Evolutionary conservation across 1,284 basidiomycete species (phyloP).

Genomic region (Leccinum insolens): DNA sequence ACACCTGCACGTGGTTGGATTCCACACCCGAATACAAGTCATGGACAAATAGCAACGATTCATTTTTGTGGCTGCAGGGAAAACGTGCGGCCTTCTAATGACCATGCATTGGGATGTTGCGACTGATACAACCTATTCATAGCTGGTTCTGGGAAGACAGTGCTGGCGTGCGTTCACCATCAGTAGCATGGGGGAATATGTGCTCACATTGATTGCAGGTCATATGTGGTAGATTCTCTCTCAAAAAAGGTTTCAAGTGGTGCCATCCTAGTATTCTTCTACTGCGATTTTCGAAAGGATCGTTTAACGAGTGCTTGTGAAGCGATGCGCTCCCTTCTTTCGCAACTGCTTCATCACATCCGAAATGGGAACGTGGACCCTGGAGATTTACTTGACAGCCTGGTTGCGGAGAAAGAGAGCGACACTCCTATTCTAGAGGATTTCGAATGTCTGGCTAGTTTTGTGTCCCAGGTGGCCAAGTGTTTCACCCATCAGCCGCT

Average conservation of each 20-base stretch:
- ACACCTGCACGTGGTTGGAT: not conserved
- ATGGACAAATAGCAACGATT: not conserved
- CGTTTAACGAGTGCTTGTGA: conserved; percentile 10
- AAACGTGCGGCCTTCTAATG: not conserved
- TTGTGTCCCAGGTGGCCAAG: not conserved
- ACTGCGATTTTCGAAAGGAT: conserved; percentile 13
- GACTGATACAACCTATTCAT: not conserved
- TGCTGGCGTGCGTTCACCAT: not conserved
- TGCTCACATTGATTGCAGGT: conserved; percentile 7
- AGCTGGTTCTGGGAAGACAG: conserved; percentile 1
- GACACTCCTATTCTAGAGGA: conserved; percentile 1
- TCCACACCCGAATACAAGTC: not conserved
- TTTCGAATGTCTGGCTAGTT: conserved; percentile 1
- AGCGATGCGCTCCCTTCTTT: conserved; percentile 15
- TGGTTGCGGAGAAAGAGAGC: conserved; percentile 3
- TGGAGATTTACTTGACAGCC: conserved; percentile 1
- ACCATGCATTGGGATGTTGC: not conserved
- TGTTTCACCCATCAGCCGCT: conserved; percentile 4
- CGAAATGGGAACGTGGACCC: not conserved
- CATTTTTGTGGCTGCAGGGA: not conserved
- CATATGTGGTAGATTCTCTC: conserved; percentile 9
- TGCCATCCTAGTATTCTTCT: conserved; percentile 10
- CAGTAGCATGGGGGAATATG: no score
- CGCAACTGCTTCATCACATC: conserved; percentile 8
- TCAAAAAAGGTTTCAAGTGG: not conserved